phyloP scores from a whole-genome alignment of 139 green algal genomes.

The Auxenochlorella protothecoides region DNA sequence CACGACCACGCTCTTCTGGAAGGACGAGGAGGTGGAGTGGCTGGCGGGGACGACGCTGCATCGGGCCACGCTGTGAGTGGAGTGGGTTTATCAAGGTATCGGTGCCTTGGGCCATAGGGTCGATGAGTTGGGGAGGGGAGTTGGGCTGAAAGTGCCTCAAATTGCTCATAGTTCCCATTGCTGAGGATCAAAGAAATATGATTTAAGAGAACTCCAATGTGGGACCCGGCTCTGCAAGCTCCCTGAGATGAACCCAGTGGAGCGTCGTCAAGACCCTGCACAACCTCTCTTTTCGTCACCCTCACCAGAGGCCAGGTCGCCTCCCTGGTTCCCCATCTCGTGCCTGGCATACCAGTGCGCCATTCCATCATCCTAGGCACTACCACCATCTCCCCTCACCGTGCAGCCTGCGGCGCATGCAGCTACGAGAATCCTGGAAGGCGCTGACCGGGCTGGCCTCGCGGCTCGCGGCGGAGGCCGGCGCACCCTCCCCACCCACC shows the following conservation, averaged over 20 bases:
- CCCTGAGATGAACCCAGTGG: no score
- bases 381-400: not conserved
- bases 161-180: no score
- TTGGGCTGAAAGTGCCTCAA: no score
- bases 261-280: no score
- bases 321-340: no score
- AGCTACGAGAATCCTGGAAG: conserved; percentile 11
- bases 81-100: not conserved
- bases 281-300: no score
- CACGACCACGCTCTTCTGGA: conserved; percentile 35
- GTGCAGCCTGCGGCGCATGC: conserved; percentile 27
- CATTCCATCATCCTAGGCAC: not conserved
- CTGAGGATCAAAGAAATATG: no score
- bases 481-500: conserved; percentile 11
- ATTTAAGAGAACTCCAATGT: no score
- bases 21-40: conserved; percentile 39
- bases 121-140: no score
- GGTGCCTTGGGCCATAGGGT: not conserved
- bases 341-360: not conserved
- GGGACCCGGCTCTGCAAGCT: no score
- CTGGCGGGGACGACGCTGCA: conserved; percentile 61
- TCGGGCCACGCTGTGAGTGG: conserved; percentile 26
- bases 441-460: conserved; percentile 24
- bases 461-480: conserved; percentile 15
- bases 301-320: no score